A percentile compares a stretch with the other conserved stretches of the same genome.
These are phyloP conservation scores for Oenanthe sinensis DNA, from an alignment of 129 eudicot species.

Conservation along the genomic window DNA sequence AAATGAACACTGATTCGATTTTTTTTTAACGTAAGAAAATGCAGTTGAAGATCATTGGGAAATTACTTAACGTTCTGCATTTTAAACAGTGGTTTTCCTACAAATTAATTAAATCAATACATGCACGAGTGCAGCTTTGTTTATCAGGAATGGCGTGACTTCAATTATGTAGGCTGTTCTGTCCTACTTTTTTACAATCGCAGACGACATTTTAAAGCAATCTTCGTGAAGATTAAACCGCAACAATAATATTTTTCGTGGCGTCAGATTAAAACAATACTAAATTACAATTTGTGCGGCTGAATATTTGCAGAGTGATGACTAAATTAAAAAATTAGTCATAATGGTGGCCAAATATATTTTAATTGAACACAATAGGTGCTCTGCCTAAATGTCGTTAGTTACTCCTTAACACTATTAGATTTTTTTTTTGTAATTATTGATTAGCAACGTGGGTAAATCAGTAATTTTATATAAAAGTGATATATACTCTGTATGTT, in stretches of 20 bases:
- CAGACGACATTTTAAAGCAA: neutral
- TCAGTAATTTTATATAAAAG: too few relatives aligned
- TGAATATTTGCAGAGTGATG: too few relatives aligned
- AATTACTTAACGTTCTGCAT: neutral
- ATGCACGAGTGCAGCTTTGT: conserved; percentile 6
- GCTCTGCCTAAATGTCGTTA: too few relatives aligned
- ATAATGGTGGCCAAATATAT: too few relatives aligned
- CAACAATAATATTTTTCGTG: neutral
- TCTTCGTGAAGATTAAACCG: neutral
- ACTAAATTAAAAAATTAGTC: too few relatives aligned
- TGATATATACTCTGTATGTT: too few relatives aligned
- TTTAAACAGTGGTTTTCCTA: neutral
- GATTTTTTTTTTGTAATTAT: too few relatives aligned
- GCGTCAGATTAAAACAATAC: neutral
- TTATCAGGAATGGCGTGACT: conserved; percentile 4
- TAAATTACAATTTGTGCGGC: too few relatives aligned
- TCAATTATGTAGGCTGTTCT: neutral
- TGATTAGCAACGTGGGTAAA: too few relatives aligned
- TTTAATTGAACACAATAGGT: too few relatives aligned
- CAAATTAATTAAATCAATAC: neutral
- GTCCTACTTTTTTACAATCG: neutral
- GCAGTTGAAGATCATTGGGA: neutral
- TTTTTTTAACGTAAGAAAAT: neutral
- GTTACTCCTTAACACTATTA: too few relatives aligned
- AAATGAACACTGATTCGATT: neutral